These are phyloP conservation scores for Colletotrichum caudatum DNA, from an alignment of 2,329 filamentous ascomycete genomes.

Conservation along the genomic window DNA sequence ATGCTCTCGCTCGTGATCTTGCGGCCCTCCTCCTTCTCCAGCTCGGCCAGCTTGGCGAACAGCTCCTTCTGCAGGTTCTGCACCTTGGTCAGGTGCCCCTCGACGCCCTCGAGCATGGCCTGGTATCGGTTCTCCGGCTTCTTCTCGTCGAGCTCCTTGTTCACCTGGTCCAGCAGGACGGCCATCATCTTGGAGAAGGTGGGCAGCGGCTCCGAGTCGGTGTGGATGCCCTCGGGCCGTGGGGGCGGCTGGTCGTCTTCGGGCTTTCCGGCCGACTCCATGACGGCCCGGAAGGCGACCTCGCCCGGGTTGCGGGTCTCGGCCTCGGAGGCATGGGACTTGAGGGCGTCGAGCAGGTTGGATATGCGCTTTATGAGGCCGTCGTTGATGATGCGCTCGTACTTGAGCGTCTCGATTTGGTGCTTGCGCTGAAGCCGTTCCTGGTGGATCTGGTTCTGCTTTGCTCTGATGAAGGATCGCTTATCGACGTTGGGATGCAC, in stretches of 20 bases:
- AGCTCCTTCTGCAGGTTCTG: slow-evolving; percentile 82
- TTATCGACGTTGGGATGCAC: slow-evolving; percentile 99
- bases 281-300: slow-evolving; percentile 88
- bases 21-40: slow-evolving; percentile 85
- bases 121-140: slow-evolving; percentile 74
- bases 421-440: slow-evolving; percentile 87
- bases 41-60: slow-evolving; percentile 76
- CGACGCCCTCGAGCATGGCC: slow-evolving; percentile 83
- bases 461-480: slow-evolving; percentile 96
- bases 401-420: slow-evolving; percentile 91
- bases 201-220: slow-evolving; percentile 78
- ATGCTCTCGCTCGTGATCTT: slow-evolving; percentile 96
- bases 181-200: slow-evolving; percentile 98
- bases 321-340: slow-evolving; percentile 77
- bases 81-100: slow-evolving; percentile 82
- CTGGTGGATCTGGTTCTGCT: slow-evolving; percentile 96
- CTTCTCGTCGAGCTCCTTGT: slow-evolving; percentile 83
- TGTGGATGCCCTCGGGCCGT: slow-evolving; percentile 83
- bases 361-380: slow-evolving; percentile 88
- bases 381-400: slow-evolving; percentile 93
- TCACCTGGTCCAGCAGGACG: slow-evolving; percentile 93
- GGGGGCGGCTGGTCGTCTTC: slow-evolving; percentile 81
- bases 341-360: slow-evolving; percentile 78
- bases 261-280: slow-evolving; percentile 80
- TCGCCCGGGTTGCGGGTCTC: slow-evolving; percentile 77